Percentiles rank a stretch among this genome's conserved stretches.
Conservation (phyloP, 352 stramenopile genomes). For the Phytophthora agathidicida region DNA sequence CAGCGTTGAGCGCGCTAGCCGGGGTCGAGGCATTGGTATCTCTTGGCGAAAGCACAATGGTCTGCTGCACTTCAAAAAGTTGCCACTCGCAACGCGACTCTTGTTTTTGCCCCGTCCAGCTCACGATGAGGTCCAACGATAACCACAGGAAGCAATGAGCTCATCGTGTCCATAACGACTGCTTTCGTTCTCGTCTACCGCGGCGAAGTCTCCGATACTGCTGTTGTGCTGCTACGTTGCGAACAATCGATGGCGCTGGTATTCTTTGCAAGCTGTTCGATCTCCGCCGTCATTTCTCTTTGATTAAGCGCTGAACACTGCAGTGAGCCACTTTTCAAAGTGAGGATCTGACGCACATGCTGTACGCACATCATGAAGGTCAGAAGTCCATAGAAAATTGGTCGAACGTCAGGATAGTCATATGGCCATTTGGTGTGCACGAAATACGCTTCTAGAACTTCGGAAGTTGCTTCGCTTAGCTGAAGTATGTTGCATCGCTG, state of each 20-base stretch:
- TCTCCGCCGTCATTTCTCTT: not conserved
- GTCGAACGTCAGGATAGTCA: conserved; percentile 30
- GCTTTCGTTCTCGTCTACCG: too few species aligned
- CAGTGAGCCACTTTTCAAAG: conserved; percentile 32
- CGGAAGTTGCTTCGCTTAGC: not conserved
- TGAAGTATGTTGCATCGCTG: conserved; percentile 6
- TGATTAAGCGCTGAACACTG: not conserved
- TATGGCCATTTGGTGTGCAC: conserved; percentile 37
- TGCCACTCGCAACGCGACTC: too few species aligned
- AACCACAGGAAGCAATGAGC: too few species aligned
- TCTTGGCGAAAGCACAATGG: too few species aligned
- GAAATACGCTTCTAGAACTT: conserved; percentile 48
- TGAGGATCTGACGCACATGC: conserved; percentile 36
- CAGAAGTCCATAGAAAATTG: conserved; percentile 39
- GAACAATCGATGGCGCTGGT: conserved; percentile 24
- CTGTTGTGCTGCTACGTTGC: not conserved
- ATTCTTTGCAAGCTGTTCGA: conserved; percentile 12
- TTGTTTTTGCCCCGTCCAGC: too few species aligned
- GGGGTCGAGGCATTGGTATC: too few species aligned
- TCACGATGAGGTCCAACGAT: too few species aligned
- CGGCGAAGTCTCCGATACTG: not conserved
- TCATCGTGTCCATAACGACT: too few species aligned
- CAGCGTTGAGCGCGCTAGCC: too few species aligned
- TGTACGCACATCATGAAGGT: conserved; percentile 48
- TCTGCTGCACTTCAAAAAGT: too few species aligned